phyloP scores from a whole-genome alignment of 148 eudicot species.

The Chenopodium berlandieri region DNA sequence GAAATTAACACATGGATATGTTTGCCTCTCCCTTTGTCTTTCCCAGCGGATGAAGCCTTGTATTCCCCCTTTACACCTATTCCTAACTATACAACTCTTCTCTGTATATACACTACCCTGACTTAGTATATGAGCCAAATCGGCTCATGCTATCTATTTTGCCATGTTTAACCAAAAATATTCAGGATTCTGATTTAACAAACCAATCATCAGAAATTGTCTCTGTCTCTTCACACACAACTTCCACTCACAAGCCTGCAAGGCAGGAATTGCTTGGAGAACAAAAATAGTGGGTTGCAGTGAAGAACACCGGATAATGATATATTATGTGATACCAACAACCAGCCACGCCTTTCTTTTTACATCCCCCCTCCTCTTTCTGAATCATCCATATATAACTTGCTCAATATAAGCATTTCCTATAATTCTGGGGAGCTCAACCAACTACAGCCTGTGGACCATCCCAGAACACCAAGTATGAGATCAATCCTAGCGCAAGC shows the following conservation, averaged over 20 bases:
- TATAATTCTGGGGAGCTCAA: conserved; percentile 42
- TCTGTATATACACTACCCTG: conserved; percentile 49
- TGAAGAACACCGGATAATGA: not conserved
- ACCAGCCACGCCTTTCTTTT: not conserved
- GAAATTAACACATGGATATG: not conserved
- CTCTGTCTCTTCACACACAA: not conserved
- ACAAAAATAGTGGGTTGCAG: not conserved
- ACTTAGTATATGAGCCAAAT: conserved; percentile 21
- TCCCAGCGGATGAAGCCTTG: conserved; percentile 30
- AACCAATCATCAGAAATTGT: not conserved
- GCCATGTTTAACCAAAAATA: conserved; percentile 18
- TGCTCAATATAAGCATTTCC: conserved; percentile 39
- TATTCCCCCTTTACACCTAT: conserved; percentile 28
- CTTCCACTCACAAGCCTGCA: conserved; percentile 15
- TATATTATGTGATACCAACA: not conserved
- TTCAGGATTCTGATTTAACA: not conserved
- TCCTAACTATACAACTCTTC: conserved; percentile 32
- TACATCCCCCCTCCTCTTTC: not conserved
- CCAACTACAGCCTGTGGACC: conserved; percentile 97
- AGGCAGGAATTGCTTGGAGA: conserved; percentile 17
- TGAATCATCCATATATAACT: not conserved
- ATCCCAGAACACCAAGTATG: conserved; percentile 77
- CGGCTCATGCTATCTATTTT: conserved; percentile 11
- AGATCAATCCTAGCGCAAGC: conserved; percentile 73
- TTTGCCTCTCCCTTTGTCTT: conserved; percentile 15